A percentile compares a stretch with the other conserved stretches of the same genome.
These are phyloP conservation scores for Adiantum capillusveneris DNA, from an alignment of 75 land plant genomes.

Conservation along the genomic window DNA sequence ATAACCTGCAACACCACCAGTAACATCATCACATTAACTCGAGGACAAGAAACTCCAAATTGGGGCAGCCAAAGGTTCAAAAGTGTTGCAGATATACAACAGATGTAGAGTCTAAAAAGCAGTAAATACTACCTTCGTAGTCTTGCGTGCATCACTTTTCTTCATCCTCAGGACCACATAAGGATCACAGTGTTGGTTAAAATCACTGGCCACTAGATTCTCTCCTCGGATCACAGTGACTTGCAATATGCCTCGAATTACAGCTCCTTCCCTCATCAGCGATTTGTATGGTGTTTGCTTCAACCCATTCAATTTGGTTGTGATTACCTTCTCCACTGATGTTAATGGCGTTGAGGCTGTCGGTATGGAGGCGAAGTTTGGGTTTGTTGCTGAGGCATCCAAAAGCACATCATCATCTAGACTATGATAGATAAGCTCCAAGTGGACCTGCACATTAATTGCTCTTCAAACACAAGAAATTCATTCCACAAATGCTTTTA, in stretches of 20 bases:
- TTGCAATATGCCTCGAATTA: slow-evolving; percentile 76
- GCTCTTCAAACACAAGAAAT: too few relatives aligned
- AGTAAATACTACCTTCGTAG: slow-evolving; percentile 71
- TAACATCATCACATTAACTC: not conserved
- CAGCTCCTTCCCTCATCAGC: slow-evolving; percentile 42
- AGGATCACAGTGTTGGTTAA: slow-evolving; percentile 78
- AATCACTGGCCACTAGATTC: slow-evolving; percentile 58
- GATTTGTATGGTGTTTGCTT: slow-evolving; percentile 20
- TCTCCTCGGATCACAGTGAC: slow-evolving; percentile 85
- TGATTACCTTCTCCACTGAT: slow-evolving; percentile 59
- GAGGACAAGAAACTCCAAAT: not conserved
- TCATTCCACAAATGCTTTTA: too few relatives aligned
- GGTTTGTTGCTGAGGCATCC: not conserved
- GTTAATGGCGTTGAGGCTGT: slow-evolving; percentile 34
- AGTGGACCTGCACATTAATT: slow-evolving; percentile 75
- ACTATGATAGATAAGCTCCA: slow-evolving; percentile 70
- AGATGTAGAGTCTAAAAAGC: too few relatives aligned
- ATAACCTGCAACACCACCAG: slow-evolving; percentile 87
- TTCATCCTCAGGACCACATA: slow-evolving; percentile 72
- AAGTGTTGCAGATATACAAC: too few relatives aligned
- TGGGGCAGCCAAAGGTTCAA: too few relatives aligned
- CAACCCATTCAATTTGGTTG: slow-evolving; percentile 27
- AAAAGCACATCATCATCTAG: slow-evolving; percentile 16
- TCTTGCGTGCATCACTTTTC: slow-evolving; percentile 54
- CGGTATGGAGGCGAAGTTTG: not conserved